Evolutionary conservation across 495 filamentous ascomycete species (phyloP), one percentile per base, ranked within the genome.

Genomic region (Hypoxylon lienhwacheense): DNA sequence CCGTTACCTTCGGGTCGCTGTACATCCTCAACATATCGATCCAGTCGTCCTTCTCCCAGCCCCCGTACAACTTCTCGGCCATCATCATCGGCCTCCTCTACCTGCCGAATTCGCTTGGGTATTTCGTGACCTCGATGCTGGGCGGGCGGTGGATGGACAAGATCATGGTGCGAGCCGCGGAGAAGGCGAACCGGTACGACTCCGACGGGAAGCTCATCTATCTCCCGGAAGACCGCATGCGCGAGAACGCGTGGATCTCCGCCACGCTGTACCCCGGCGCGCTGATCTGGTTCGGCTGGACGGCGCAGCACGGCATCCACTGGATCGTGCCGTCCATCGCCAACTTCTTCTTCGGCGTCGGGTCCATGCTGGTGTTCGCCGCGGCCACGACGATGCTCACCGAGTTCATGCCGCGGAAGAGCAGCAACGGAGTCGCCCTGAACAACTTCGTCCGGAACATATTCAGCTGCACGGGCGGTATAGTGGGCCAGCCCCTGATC

Each of bases 361-460:
- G 90, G 4, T 85, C 79, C 36, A 97, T 97, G 92, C 74, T 97
- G 11, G 87, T 96, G 16, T 96, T 97, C 69, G 76, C 80, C 20
- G 80, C 84, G 47, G 77, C 80, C 0, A 91, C 87, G 5, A 91
- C 88, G 1, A 90, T 93, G 86, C 71, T 91, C 50, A 91, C 88
- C 0, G 92, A 97, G 66, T 95, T 97, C 70, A 86, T 97, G 81
- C 90, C 92, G 17, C 77, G 79, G 35, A 17, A 42, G 32, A 85
- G 86, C 5, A 86, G 81, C 7, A 76, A 78, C 2, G 91, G 91
- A 0, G 88, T 97, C 4, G 92, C 92, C 3, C 78, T 95, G 14
- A 90, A 89, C 60, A 89, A 89, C 58, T 90, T 96, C 66, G 77
- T 95, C 49, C 74, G 92, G 17, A 97, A 96, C 52, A 90, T 96